Evolutionary conservation across 768 basidiomycete species (phyloP).

Genomic region (Obba rivulosa): DNA sequence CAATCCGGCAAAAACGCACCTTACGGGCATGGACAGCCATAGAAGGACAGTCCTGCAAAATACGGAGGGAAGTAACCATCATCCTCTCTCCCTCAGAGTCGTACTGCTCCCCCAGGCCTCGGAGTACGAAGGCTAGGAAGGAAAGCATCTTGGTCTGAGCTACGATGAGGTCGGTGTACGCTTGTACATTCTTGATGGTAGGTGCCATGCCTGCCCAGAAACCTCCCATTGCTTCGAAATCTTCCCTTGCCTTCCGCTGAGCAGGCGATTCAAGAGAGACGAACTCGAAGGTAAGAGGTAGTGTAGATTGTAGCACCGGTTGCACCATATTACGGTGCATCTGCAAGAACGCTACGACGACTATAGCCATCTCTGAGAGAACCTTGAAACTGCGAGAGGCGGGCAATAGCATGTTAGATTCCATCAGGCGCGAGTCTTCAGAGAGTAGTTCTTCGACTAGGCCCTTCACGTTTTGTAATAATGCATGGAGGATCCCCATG

Average conservation of each 20-base stretch:
- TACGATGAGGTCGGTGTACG: conserved; percentile 79
- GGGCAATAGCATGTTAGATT: conserved; percentile 55
- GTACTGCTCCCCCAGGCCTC: conserved; percentile 57
- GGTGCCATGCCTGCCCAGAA: conserved; percentile 81
- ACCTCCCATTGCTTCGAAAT: conserved; percentile 75
- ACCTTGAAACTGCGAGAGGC: conserved; percentile 90
- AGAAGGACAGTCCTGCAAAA: conserved; percentile 90
- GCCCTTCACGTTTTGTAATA: conserved; percentile 66
- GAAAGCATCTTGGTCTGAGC: conserved; percentile 96
- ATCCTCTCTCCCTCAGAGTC: conserved; percentile 77
- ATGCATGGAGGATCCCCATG: conserved; percentile 72
- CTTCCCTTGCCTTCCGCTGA: conserved; percentile 70
- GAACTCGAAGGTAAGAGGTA: conserved; percentile 75
- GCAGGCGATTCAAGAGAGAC: conserved; percentile 76
- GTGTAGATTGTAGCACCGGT: conserved; percentile 61
- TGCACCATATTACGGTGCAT: conserved; percentile 62
- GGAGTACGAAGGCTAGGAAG: conserved; percentile 85
- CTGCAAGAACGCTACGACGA: conserved; percentile 87
- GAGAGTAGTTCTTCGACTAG: conserved; percentile 74
- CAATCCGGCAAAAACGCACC: conserved; percentile 46
- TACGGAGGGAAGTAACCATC: conserved; percentile 73
- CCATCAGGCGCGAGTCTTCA: conserved; percentile 51
- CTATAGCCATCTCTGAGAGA: conserved; percentile 88
- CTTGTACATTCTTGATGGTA: conserved; percentile 61
- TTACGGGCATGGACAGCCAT: conserved; percentile 79